Conservation (phyloP, 805 yeast species). For the Pichia nanzhaoensis region DNA sequence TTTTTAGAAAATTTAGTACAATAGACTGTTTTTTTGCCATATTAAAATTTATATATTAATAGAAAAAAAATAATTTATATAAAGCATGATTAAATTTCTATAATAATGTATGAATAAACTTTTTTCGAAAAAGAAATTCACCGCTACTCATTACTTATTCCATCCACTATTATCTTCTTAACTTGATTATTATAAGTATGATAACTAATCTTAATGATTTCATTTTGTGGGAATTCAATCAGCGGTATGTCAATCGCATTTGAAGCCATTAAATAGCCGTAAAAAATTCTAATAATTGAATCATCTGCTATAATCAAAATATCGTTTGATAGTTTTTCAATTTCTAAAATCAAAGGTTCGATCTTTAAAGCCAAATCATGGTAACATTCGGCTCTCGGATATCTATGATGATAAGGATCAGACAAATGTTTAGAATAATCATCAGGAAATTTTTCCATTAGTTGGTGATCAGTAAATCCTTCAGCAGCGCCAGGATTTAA, state of each 20-base stretch:
- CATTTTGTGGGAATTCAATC: constrained; percentile 70
- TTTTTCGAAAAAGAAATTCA: too few relatives aligned
- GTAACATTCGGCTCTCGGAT: constrained; percentile 87
- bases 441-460: constrained; percentile 53
- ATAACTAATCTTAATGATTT: constrained; percentile 79
- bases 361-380: constrained; percentile 93
- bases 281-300: constrained; percentile 78
- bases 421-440: constrained; percentile 58
- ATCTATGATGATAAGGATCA: constrained; percentile 92
- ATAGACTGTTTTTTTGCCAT: not conserved
- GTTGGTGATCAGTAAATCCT: constrained; percentile 54
- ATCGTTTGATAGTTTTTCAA: constrained; percentile 88
- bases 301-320: constrained; percentile 90
- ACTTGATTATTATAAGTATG: constrained; percentile 79
- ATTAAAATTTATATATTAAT: not conserved
- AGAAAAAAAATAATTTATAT: not conserved
- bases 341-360: constrained; percentile 87
- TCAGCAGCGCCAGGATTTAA: constrained; percentile 86
- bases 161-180: constrained; percentile 38
- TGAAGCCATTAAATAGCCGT: constrained; percentile 92
- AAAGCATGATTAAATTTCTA: not conserved
- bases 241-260: constrained; percentile 81
- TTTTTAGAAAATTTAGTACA: not conserved
- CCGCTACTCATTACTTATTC: constrained; percentile 19
- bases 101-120: not conserved